Base-by-base conservation (phyloP, 257 asterid species). In the Catharanthus roseus region DNA sequence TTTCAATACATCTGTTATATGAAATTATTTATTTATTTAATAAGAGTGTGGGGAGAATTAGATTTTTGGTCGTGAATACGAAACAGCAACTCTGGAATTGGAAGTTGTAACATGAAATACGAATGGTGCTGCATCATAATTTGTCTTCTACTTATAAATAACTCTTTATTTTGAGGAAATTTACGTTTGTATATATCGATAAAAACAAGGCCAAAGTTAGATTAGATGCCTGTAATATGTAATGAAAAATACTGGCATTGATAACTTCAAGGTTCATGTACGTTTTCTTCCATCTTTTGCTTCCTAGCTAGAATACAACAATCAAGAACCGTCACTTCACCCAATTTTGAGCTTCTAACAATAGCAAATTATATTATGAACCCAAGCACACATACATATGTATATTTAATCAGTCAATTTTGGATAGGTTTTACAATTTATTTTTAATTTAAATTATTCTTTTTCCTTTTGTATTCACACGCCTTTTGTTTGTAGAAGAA, bases 11-110 rank as follows among this genome's bases (percentile, higher is more conserved):
- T 31, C 31, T 1, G 5, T 54, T 54, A 0, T 54, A 6, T n/a
- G 1, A 6, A 4, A 7, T 8, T 23, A n/a, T 54, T 23, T 23
- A 1, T n/a, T 19, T n/a, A 19, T 51, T 51, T n/a, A n/a, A n/a
- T n/a, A n/a, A n/a, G n/a, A n/a, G n/a, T n/a, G n/a, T n/a, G n/a
- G n/a, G 7, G 7, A 38, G 41, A 38, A 38, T 38, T 38, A 2
- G 41, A 51, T 18, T 45, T 45, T 45, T 45, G 1, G 57, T 51
- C 57, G 51, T n/a, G 2, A 19, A 3, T 16, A n/a, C 6, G 61
- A 54, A 24, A 38, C 29, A n/a, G 65, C 65, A 29, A n/a, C n/a
- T 28, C 65, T 58, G 65, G 13, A 33, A 60, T 60, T 60, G 62
- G 65, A 8, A 33, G 33, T 60, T 60, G 62, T 55, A 24, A 55